These are phyloP conservation scores for Zygosaccharomyces sapae DNA, from an alignment of 1,139 yeast species.

Conservation along the genomic window DNA sequence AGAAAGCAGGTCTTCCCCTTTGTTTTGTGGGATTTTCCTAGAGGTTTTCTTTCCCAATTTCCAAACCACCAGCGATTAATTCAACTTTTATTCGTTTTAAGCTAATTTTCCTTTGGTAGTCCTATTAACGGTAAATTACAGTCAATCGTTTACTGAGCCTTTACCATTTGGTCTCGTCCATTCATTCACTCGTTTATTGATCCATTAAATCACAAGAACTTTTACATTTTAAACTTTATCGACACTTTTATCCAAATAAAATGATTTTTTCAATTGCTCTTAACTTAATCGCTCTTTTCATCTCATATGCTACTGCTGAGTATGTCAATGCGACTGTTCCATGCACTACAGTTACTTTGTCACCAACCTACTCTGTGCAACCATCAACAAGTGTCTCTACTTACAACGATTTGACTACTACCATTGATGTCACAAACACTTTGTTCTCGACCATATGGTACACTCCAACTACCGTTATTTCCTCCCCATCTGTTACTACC, in stretches of 20 bases:
- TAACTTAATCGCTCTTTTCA: conserved; percentile 17
- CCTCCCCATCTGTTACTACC: conserved; percentile 10
- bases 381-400: conserved; percentile 19
- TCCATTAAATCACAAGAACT: not conserved
- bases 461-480: conserved; percentile 15
- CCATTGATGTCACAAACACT: conserved; percentile 28
- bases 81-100: not conserved
- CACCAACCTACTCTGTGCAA: conserved; percentile 21
- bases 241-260: conserved; percentile 2
- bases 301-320: conserved; percentile 24
- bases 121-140: not conserved
- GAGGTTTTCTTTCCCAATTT: not conserved
- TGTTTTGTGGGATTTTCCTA: not conserved
- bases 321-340: conserved; percentile 21
- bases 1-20: not conserved
- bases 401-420: conserved; percentile 25
- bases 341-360: conserved; percentile 23
- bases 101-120: not conserved
- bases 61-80: not conserved
- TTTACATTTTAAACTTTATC: too few relatives aligned
- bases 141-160: conserved; percentile 4
- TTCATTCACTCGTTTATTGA: conserved; percentile 12
- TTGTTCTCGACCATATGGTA: conserved; percentile 22
- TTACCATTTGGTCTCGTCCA: conserved; percentile 33
- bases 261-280: conserved; percentile 23